These are phyloP conservation scores for Trichocladium uniseriatum DNA, from an alignment of 495 filamentous ascomycete genomes.

Conservation along the genomic window DNA sequence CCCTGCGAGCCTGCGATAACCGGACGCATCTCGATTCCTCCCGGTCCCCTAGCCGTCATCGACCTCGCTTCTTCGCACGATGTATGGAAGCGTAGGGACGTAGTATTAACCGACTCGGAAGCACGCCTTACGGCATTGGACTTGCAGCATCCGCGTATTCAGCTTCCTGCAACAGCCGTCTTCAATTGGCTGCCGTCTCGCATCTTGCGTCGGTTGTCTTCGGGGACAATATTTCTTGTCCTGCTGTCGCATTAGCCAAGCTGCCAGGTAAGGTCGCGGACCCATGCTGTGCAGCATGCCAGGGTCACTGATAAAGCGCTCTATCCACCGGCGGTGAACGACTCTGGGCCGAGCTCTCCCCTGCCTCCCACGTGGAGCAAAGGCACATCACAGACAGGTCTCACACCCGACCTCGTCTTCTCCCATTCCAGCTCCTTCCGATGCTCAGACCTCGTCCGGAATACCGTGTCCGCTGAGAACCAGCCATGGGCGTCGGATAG, in stretches of 20 bases:
- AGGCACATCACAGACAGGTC: neutral
- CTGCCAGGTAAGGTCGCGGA: too few relatives aligned
- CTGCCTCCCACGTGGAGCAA: constrained; percentile 2
- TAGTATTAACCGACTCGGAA: too few relatives aligned
- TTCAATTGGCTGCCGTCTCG: neutral
- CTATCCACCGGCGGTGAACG: neutral
- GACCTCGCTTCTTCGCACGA: neutral
- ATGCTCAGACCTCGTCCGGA: neutral
- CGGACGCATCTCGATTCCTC: neutral
- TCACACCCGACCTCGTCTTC: constrained; percentile 2
- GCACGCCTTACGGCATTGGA: neutral
- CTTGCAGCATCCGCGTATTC: neutral
- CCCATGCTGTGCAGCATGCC: neutral
- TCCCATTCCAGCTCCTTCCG: neutral
- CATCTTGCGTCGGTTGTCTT: neutral
- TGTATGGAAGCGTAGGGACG: too few relatives aligned
- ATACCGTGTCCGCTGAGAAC: neutral
- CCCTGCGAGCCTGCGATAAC: neutral
- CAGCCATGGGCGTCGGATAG: too few relatives aligned
- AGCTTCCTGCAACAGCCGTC: neutral
- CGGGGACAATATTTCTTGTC: too few relatives aligned
- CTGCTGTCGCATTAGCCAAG: too few relatives aligned
- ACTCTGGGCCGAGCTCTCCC: neutral
- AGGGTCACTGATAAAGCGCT: neutral
- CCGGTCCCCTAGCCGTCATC: neutral